Evolutionary conservation across 441 rosid species (phyloP), one percentile per base, ranked within the genome.

Genomic region (Populus tomentosa): DNA sequence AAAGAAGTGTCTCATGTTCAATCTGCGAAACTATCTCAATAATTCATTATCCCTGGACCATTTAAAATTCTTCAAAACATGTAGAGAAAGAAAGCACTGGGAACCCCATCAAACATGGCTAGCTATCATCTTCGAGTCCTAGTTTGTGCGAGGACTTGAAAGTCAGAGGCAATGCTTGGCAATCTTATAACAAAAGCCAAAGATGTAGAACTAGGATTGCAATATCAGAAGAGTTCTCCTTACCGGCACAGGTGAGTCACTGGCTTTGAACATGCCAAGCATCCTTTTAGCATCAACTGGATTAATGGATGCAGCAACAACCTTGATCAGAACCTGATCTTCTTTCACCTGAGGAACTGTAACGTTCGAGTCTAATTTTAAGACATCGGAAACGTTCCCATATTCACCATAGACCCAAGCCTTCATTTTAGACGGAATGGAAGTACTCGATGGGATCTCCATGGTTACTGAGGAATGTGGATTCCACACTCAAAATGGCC

Each of bases 281-380:
- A 90, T 86, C 80, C 94, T 82, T 72, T 91, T 91, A 8, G 79
- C 86, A 72, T 93, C 97, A 66, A 93, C 90, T 42, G 92, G 96
- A 80, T 93, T 91, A 76, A 91, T 90, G 42, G 88, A 92, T 13
- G 92, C 92, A 61, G 96, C 93, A 50, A 79, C 83, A 71, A 91
- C 96, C 74, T 91, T 91, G 20, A 92, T 80, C 80, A 92, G 76
- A 10, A 92, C 93, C 82, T 90, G 88, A 70, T 90, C 92, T 67
- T 92, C 91, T 77, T 87, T 89, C 83, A 93, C 74, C 74, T 84
- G 78, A 36, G 92, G 94, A 30, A 91, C 93, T 8, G 84, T 33
- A 72, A 87, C 85, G 71, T 85, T 82, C n/a, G 84, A 83, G 56
- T 90, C 90, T 1, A 90, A 77, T 85, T 87, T 91, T 79, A 91